Base-by-base conservation (phyloP, 2,329 filamentous ascomycete genomes). In the Furcasterigmium furcatum region DNA sequence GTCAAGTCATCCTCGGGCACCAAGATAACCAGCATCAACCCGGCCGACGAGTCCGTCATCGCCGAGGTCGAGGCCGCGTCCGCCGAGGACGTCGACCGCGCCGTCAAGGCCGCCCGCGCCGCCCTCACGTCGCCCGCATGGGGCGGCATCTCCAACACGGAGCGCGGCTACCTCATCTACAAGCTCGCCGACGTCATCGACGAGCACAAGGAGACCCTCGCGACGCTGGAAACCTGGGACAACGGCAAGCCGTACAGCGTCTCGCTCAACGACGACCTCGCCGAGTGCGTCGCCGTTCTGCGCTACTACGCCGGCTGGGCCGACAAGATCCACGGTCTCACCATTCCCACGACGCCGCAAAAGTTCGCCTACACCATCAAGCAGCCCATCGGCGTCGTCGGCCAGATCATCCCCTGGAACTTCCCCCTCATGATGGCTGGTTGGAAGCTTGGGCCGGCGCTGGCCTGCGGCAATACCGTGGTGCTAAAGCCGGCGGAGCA, bases 261-360 rank as follows among this genome's bases (percentile, higher is more conserved):
- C 13, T 77, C 85, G 1, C 67, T 84, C 16, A 73, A 71, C 35
- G 82, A 82, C 43, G 85, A 90, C 61, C 64, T 91, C 9, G 58
- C 62, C 18, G 68, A 74, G 46, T 61, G 70, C 22, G 54, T 65
- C 27, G 62, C 64, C 22, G 65, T 85, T 12, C 69, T 84, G 45
- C 83, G 82, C 55, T 92, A 92, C 67, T 92, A 91, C 57, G 87
- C 82, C 36, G 88, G 88, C 46, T 91, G 79, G 62, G 84, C 86
- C 38, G 88, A 91, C 69, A 92, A 92, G 72, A 82, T 87, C 50
- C 82, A 84, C 49, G 87, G 88, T 25, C 80, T 87, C 59, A 84
- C 85, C n/a, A 88, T 91, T 53, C 83, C 87, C 55, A 85, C 84
- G 9, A 80, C 79, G 2, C 76, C 79, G 1, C 67, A 72, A 38